Base-by-base conservation (phyloP, 352 stramenopile species). In the Phytophthora quininea region DNA sequence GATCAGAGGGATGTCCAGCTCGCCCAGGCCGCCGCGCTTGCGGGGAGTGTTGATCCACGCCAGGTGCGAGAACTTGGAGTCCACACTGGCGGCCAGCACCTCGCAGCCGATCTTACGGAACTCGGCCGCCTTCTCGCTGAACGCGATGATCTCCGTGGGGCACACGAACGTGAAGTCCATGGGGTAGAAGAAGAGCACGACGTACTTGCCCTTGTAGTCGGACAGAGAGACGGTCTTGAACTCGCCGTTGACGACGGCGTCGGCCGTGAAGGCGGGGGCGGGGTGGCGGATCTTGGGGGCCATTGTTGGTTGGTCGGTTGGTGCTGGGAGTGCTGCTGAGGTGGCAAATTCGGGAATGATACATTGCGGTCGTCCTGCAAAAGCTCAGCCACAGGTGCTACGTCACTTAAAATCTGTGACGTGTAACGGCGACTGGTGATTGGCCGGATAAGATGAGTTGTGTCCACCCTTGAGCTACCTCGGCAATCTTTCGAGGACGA, bases 151-250 rank as follows among this genome's bases (percentile, higher is more conserved):
- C 75, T 97, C 91, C 40, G 91, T 97, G 31, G 88, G 89, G 60
- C 87, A 95, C 55, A 97, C 91, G 64, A 97, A 97, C 38, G 90
- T 97, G 63, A 96, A 96, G 79, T 97, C 91, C 59, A 93, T 74
- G 58, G 90, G 91, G 78, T 96, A 97, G 76, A 96, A 97, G 88
- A 97, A 96, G 35, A 97, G 84, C 56, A 97, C 86, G 50, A 97
- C 76, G 67, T 92, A 97, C 62, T 97, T 93, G 71, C 89, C 89
- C 57, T 86, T 82, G 77, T 95, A 97, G 63, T 97, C 82, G 12
- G 68, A 71, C 4, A 97, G 76, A 10, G 74, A 91, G 46, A 97
- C 57, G 19, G 76, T 87, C 82, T 91, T 88, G 78, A 97, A 95
- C 64, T 92, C 81, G 56, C 83, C 87, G 58, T 95, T 64, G 50